phyloP scores from a whole-genome alignment of 2,329 filamentous ascomycete species.

The Fusarium phyllophilum region DNA sequence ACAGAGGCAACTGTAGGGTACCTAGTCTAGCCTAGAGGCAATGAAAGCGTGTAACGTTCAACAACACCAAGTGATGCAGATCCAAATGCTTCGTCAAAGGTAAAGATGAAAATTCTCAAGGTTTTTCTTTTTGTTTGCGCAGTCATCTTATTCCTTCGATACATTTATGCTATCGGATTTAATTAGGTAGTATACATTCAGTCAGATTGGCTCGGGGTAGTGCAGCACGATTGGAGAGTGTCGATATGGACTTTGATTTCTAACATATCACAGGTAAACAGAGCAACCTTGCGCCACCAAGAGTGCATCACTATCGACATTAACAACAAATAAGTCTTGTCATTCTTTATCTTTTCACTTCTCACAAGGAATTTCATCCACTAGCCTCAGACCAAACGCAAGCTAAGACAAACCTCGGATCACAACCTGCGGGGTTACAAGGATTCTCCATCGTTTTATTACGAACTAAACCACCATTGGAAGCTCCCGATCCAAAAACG shows the following conservation, averaged over 20 bases:
- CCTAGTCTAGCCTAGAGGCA: too few relatives aligned
- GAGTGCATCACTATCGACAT: too few relatives aligned
- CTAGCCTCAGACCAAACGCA: not conserved
- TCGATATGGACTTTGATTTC: not conserved
- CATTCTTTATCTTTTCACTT: not conserved
- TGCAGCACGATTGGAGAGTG: not conserved
- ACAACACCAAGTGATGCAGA: not conserved
- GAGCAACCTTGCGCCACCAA: not conserved
- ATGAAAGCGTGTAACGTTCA: not conserved
- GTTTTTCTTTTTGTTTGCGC: not conserved
- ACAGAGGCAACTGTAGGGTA: not conserved
- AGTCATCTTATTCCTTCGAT: not conserved
- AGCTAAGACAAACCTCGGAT: constrained; percentile 30
- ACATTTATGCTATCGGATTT: not conserved
- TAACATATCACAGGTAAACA: not conserved
- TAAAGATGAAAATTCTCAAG: not conserved
- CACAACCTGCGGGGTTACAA: constrained; percentile 28
- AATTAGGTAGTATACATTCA: not conserved
- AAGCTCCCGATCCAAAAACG: constrained; percentile 13
- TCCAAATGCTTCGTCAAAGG: not conserved
- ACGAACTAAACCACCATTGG: constrained; percentile 31
- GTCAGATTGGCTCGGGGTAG: not conserved
- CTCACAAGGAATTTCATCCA: constrained; percentile 8
- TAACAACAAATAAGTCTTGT: not conserved
- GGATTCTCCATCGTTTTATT: constrained; percentile 12